Conservation (phyloP, 768 basidiomycete genomes). For the Suillus plorans region DNA sequence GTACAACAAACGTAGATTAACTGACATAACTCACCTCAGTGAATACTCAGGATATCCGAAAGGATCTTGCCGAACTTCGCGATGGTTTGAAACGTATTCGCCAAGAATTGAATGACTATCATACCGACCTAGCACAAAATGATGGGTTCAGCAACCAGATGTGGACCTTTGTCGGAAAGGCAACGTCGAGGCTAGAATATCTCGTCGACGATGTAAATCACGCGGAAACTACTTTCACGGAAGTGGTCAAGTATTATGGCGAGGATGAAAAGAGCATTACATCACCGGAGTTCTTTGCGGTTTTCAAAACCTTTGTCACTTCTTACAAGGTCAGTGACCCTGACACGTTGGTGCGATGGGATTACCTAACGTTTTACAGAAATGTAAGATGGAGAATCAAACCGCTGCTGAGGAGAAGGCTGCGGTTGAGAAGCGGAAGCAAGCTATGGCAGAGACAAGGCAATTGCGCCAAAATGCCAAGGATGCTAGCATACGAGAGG, state of each 20-base stretch:
- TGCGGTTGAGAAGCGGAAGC: slow-evolving; percentile 67
- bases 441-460: slow-evolving; percentile 62
- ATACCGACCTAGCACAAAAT: slow-evolving; percentile 63
- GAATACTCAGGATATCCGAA: slow-evolving; percentile 83
- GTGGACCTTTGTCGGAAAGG: slow-evolving; percentile 85
- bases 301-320: slow-evolving; percentile 96
- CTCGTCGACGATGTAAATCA: slow-evolving; percentile 84
- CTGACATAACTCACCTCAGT: slow-evolving; percentile 43
- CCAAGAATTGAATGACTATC: slow-evolving; percentile 78
- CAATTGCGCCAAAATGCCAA: slow-evolving; percentile 50
- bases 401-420: slow-evolving; percentile 68
- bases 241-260: slow-evolving; percentile 88
- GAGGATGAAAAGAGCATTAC: slow-evolving; percentile 88
- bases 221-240: slow-evolving; percentile 79
- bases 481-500: slow-evolving; percentile 45
- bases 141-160: slow-evolving; percentile 89
- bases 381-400: slow-evolving; percentile 84
- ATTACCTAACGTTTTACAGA: slow-evolving; percentile 45
- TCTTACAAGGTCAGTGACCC: slow-evolving; percentile 72
- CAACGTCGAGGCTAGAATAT: slow-evolving; percentile 74
- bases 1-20: background rate
- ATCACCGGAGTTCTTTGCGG: slow-evolving; percentile 91
- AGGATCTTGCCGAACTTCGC: slow-evolving; percentile 68
- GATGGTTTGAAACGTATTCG: slow-evolving; percentile 79
- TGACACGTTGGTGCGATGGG: background rate